Percentiles rank a stretch among this genome's conserved stretches.
These are phyloP conservation scores for Rubroshorea leprosula DNA, from an alignment of 345 rosid genomes.

Conservation along the genomic window DNA sequence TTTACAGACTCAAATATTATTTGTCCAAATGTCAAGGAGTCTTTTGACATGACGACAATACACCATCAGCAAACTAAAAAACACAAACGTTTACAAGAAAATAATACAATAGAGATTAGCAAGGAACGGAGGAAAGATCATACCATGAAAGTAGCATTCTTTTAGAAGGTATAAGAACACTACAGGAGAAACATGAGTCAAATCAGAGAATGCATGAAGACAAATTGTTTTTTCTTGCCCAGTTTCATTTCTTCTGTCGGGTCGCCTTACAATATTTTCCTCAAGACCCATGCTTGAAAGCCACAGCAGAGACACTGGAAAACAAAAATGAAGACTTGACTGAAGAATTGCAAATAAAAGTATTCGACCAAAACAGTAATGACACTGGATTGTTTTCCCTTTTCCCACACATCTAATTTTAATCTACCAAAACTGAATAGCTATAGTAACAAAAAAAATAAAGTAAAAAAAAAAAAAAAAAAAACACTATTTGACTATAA, in stretches of 20 bases:
- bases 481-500: neutral
- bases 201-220: conserved; percentile 8
- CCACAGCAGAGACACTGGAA: neutral
- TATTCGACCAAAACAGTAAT: neutral
- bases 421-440: neutral
- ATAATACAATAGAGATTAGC: neutral
- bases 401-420: neutral
- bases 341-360: too few relatives aligned
- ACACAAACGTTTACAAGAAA: neutral
- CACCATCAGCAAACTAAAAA: neutral
- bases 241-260: neutral
- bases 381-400: neutral
- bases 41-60: neutral
- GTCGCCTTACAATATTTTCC: neutral
- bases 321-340: neutral
- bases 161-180: conserved; percentile 15
- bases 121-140: neutral
- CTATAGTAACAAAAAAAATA: neutral
- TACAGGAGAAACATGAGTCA: conserved; percentile 2
- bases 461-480: too few relatives aligned
- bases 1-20: neutral
- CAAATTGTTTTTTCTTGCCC: neutral
- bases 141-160: conserved; percentile 19
- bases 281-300: conserved; percentile 7
- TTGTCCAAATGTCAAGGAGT: neutral